A percentile compares a stretch with the other conserved stretches of the same genome.
These are phyloP conservation scores for Termitomyces sp. DNA, from an alignment of 768 basidiomycete species.

Conservation along the genomic window DNA sequence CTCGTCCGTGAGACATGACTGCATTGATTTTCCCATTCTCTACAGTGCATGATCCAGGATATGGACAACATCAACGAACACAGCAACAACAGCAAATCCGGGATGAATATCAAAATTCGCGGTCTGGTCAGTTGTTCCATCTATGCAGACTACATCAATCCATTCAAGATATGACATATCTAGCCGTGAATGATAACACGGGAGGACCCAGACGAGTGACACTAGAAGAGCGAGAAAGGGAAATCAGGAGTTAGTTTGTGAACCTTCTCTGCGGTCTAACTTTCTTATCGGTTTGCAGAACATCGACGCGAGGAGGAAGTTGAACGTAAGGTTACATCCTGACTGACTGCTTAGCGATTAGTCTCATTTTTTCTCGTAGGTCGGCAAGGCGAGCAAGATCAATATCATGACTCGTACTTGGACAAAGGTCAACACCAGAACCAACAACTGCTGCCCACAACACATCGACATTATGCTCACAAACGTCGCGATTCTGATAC, in stretches of 20 bases:
- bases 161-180: background rate
- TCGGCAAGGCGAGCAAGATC: slow-evolving; percentile 14
- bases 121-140: slow-evolving; percentile 24
- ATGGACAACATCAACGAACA: slow-evolving; percentile 15
- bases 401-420: slow-evolving; percentile 10
- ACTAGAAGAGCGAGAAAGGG: slow-evolving; percentile 31
- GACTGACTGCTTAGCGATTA: background rate
- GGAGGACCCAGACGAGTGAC: slow-evolving; percentile 31
- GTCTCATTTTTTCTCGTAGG: slow-evolving; percentile 2
- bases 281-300: slow-evolving; percentile 19
- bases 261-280: background rate
- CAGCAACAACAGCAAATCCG: slow-evolving; percentile 32
- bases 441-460: slow-evolving; percentile 30
- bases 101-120: slow-evolving; percentile 27
- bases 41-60: slow-evolving; percentile 26
- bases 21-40: background rate
- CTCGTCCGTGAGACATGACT: background rate
- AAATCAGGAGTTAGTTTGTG: slow-evolving; percentile 12
- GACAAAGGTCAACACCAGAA: slow-evolving; percentile 9
- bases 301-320: slow-evolving; percentile 32
- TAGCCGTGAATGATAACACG: slow-evolving; percentile 20
- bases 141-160: background rate
- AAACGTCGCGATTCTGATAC: slow-evolving; percentile 75
- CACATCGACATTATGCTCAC: slow-evolving; percentile 41
- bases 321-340: slow-evolving; percentile 29